These are phyloP conservation scores for Pythium dissimile DNA, from an alignment of 352 stramenopile species.

Conservation along the genomic window DNA sequence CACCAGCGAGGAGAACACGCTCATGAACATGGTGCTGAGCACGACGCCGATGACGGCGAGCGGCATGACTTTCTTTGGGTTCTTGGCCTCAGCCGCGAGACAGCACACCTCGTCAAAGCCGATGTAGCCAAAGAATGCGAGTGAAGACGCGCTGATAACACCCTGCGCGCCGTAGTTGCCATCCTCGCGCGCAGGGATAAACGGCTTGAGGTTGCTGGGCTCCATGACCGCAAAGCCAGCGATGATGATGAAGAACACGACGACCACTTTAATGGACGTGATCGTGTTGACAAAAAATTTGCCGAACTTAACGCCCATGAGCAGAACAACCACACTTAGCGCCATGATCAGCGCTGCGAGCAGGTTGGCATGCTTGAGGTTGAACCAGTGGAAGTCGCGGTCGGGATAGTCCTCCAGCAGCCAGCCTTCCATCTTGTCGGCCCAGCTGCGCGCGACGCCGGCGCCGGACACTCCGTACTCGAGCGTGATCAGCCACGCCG, in stretches of 20 bases:
- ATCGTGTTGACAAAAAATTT: constrained; percentile 88
- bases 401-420: constrained; percentile 36
- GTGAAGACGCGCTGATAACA: constrained; percentile 76
- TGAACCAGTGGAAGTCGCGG: constrained; percentile 46
- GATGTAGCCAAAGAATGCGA: constrained; percentile 93
- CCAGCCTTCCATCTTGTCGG: constrained; percentile 81
- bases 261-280: constrained; percentile 65
- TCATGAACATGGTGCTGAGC: constrained; percentile 63
- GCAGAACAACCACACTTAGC: constrained; percentile 62
- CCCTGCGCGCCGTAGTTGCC: constrained; percentile 40
- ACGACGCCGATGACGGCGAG: constrained; percentile 78
- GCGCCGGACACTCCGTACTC: constrained; percentile 90
- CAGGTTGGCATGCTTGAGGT: constrained; percentile 54
- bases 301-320: constrained; percentile 80
- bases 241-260: constrained; percentile 92
- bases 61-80: constrained; percentile 75
- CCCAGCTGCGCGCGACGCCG: constrained; percentile 91
- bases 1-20: constrained; percentile 69
- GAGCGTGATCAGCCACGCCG: constrained; percentile 84
- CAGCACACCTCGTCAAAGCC: constrained; percentile 94
- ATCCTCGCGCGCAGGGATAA: constrained; percentile 46
- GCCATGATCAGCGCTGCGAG: constrained; percentile 66
- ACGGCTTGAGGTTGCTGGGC: constrained; percentile 74
- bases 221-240: constrained; percentile 83
- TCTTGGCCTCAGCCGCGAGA: constrained; percentile 72